Conservation (phyloP, 805 yeast species). For the Clavispora vitiphila region DNA sequence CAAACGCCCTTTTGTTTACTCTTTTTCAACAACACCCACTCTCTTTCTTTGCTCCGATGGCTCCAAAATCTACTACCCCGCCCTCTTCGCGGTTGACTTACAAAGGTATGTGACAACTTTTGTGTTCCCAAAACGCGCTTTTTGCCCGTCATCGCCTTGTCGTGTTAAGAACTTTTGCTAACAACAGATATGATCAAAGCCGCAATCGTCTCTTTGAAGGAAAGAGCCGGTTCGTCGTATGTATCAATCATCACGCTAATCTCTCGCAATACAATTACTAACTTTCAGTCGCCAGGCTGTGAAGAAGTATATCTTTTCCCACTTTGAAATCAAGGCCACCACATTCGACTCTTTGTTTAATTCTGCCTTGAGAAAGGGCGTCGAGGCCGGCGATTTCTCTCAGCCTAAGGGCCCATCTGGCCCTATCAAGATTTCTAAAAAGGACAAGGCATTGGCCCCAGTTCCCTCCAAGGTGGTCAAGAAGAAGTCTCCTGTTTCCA, state of each 20-base stretch:
- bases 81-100: conserved; percentile 10
- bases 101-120: conserved; percentile 11
- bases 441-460: conserved; percentile 17
- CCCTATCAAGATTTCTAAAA: conserved; percentile 64
- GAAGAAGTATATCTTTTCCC: conserved; percentile 72
- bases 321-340: conserved; percentile 51
- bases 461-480: neutral
- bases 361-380: conserved; percentile 74
- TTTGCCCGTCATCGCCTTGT: neutral
- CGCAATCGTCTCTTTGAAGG: conserved; percentile 67
- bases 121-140: neutral
- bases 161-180: neutral
- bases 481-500: neutral
- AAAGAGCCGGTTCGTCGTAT: conserved; percentile 73
- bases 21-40: neutral
- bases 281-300: conserved; percentile 72
- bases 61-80: conserved; percentile 11
- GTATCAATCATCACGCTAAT: conserved; percentile 18
- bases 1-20: neutral
- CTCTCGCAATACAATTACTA: conserved; percentile 12
- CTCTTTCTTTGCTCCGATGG: conserved; percentile 3
- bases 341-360: conserved; percentile 76
- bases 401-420: conserved; percentile 93
- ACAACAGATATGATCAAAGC: conserved; percentile 55
- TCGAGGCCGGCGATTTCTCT: conserved; percentile 64